Evolutionary conservation across 2,329 filamentous ascomycete species (phyloP).

Genomic region (Fusarium incarnatum): DNA sequence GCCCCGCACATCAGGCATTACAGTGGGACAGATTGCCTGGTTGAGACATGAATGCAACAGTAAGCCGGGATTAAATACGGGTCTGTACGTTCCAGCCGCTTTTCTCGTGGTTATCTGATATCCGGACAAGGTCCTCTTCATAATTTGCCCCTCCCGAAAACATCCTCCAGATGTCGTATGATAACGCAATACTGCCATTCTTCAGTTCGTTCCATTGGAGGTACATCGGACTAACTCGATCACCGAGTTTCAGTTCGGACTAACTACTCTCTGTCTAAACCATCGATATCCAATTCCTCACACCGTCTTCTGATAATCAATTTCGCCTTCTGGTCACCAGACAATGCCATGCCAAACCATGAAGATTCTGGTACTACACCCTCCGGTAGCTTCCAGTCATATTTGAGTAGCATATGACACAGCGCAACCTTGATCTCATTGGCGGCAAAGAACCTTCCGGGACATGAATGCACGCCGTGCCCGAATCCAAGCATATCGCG

Average conservation of each 20-base stretch:
- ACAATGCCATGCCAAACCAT: background rate
- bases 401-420: constrained; percentile 61
- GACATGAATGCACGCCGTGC: constrained; percentile 64
- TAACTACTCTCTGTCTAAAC: background rate
- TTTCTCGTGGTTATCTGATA: background rate
- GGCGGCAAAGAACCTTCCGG: constrained; percentile 65
- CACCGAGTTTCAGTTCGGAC: background rate
- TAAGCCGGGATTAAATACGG: background rate
- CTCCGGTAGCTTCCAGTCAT: constrained; percentile 51
- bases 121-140: background rate
- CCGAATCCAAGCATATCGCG: constrained; percentile 64
- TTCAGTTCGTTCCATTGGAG: no score
- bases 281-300: constrained; percentile 7
- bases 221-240: no score
- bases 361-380: background rate
- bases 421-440: constrained; percentile 65
- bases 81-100: no score
- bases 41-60: background rate
- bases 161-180: background rate
- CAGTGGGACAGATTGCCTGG: rapidly evolving
- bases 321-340: background rate
- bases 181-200: no score
- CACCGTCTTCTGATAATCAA: background rate
- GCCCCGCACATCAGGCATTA: background rate
- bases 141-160: background rate